These are phyloP conservation scores for Colletotrichum sp. DNA, from an alignment of 2,329 filamentous ascomycete species.

Conservation along the genomic window DNA sequence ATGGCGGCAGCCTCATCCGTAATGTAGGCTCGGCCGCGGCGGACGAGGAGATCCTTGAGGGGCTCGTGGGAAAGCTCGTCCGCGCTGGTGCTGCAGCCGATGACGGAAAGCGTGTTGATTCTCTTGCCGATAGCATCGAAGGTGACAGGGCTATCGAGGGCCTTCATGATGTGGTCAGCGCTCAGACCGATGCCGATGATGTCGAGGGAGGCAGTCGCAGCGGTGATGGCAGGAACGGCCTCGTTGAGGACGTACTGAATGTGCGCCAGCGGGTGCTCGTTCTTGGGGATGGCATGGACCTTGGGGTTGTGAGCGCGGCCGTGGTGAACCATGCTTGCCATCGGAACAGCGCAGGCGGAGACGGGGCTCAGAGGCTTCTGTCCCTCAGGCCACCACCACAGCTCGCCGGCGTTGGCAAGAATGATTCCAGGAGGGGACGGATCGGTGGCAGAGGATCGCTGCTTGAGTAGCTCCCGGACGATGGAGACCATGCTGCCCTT, in stretches of 20 bases:
- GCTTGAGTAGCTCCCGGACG: conserved; percentile 49
- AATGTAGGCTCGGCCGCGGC: conserved; percentile 68
- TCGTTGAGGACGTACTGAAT: conserved; percentile 70
- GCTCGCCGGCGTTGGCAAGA: conserved; percentile 78
- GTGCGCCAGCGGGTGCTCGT: conserved; percentile 65
- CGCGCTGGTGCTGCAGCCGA: conserved; percentile 51
- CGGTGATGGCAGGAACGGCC: conserved; percentile 58
- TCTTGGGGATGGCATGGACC: conserved; percentile 67
- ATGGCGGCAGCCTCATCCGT: conserved; percentile 56
- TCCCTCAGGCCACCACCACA: conserved; percentile 75
- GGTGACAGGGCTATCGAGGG: conserved; percentile 61
- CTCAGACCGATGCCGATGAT: conserved; percentile 75
- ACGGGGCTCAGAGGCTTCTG: conserved; percentile 62
- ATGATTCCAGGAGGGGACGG: conserved; percentile 63
- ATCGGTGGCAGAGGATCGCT: conserved; percentile 38
- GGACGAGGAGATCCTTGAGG: conserved; percentile 54
- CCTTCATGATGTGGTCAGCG: conserved; percentile 60
- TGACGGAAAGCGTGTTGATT: conserved; percentile 53
- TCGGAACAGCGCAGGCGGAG: conserved; percentile 64
- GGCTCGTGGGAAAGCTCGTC: conserved; percentile 44
- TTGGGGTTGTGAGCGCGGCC: conserved; percentile 54
- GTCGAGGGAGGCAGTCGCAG: conserved; percentile 62
- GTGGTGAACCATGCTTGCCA: conserved; percentile 66
- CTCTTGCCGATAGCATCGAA: conserved; percentile 50
- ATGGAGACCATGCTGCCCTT: conserved; percentile 74